A percentile compares a stretch with the other conserved stretches of the same genome.
Conservation (phyloP, 2,329 filamentous ascomycete genomes). For the Claviceps citrina region DNA sequence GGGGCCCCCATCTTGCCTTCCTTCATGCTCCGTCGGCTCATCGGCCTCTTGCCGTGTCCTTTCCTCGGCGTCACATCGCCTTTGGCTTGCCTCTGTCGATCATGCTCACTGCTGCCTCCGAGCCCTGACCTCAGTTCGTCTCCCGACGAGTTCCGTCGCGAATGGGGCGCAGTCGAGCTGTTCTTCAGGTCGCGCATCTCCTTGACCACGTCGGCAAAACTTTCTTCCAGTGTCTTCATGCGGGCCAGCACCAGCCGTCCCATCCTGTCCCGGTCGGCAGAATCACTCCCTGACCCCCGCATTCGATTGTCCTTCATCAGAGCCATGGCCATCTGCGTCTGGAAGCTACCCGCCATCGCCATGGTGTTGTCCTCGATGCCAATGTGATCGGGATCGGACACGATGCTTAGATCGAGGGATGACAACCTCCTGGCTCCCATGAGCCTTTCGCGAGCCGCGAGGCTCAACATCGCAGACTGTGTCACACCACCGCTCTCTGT, state of each 20-base stretch:
- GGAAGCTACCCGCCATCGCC: slow-evolving; percentile 59
- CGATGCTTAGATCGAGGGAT: slow-evolving; percentile 56
- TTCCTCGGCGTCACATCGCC: slow-evolving; percentile 15
- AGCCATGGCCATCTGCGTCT: slow-evolving; percentile 64
- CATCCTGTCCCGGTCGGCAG: slow-evolving; percentile 48
- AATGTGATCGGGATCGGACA: slow-evolving; percentile 62
- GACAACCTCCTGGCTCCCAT: slow-evolving; percentile 31
- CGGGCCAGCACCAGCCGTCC: slow-evolving; percentile 68
- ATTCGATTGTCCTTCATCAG: slow-evolving; percentile 42
- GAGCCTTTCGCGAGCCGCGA: slow-evolving; percentile 29
- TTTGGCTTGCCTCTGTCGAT: slow-evolving; percentile 15
- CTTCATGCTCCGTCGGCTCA: slow-evolving; percentile 27
- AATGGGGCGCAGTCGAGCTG: slow-evolving; percentile 30
- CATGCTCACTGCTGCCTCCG: slow-evolving; percentile 21
- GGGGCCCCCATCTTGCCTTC: slow-evolving; percentile 18
- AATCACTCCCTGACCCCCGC: slow-evolving; percentile 26
- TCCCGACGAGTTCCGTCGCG: slow-evolving; percentile 36
- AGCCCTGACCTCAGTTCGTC: slow-evolving; percentile 20
- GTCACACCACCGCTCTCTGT: slow-evolving; percentile 21
- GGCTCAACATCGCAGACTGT: slow-evolving; percentile 33
- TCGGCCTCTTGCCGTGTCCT: slow-evolving; percentile 17
- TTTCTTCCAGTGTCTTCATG: slow-evolving; percentile 87
- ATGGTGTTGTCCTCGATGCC: slow-evolving; percentile 45
- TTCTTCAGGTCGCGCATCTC: slow-evolving; percentile 55
- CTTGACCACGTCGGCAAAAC: slow-evolving; percentile 71